Conservation (phyloP, 2,329 filamentous ascomycete species). For the Cercospora sesami region DNA sequence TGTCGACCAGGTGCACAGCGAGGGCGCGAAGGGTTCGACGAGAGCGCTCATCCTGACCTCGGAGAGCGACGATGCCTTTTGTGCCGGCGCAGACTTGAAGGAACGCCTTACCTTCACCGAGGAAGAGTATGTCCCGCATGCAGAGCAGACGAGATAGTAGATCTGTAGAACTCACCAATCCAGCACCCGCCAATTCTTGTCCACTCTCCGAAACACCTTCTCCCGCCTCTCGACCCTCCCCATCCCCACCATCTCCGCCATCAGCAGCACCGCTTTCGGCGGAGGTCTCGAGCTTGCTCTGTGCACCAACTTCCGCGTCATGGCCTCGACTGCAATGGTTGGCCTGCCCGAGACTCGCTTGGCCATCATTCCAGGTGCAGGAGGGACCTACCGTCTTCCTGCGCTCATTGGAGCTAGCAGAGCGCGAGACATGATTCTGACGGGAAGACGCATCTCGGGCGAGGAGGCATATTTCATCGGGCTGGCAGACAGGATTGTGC, state of each 20-base stretch:
- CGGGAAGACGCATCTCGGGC: conserved; percentile 78
- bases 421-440: conserved; percentile 88
- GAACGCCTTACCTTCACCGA: conserved; percentile 74
- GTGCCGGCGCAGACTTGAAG: conserved; percentile 91
- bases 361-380: conserved; percentile 91
- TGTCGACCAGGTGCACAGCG: conserved; percentile 66
- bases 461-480: conserved; percentile 90
- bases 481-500: conserved; percentile 84
- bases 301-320: conserved; percentile 83
- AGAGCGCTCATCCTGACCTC: conserved; percentile 81
- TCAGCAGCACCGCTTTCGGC: conserved; percentile 83
- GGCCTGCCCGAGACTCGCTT: conserved; percentile 89
- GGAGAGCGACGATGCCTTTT: conserved; percentile 84
- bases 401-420: conserved; percentile 74
- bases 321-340: conserved; percentile 74
- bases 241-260: conserved; percentile 85
- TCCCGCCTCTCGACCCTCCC: conserved; percentile 70
- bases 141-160: background rate
- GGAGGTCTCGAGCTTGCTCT: conserved; percentile 93
- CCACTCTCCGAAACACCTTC: conserved; percentile 74
- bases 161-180: background rate
- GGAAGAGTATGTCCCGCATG: conserved; percentile 63
- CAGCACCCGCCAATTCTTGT: conserved; percentile 78
- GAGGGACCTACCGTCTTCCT: conserved; percentile 85
- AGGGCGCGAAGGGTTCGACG: conserved; percentile 61